Base-by-base conservation (phyloP, 2,329 filamentous ascomycete species). In the Epichloe hybrida region DNA sequence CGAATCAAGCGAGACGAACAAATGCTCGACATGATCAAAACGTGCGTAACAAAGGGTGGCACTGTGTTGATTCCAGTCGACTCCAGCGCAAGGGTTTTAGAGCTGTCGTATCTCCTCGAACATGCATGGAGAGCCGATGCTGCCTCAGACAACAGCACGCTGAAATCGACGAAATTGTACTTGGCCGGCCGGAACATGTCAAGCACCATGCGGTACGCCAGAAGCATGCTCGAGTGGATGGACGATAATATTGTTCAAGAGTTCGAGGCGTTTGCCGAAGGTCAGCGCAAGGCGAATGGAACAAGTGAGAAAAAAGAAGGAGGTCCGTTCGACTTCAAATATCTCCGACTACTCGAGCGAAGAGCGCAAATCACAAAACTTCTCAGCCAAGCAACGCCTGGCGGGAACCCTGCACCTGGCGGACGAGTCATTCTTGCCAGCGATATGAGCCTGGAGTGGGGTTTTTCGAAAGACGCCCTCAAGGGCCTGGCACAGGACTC, bases 151-250 rank as follows among this genome's bases (percentile, higher is more conserved):
- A 74, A 76, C 21, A 74, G 75, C 21, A 67, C 69, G 1, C 67
- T 84, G 15, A 72, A 72, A 50, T 67, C 71, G 1, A 70, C 78
- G 0, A 80, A 76, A 58, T 72, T 96, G 0, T 96, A 89, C 62
- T 73, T 98, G 42, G 91, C 90, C 0, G 90, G 89, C 39, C 84
- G 83, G 52, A 95, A 88, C 54, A 86, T 88, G 56, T 84, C 87
- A 52, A 90, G 88, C 55, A 95, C 90, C 0, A 86, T 97, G 75
- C 79, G 88, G 49, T 88, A 96, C 57, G 87, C 91, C 27, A 79
- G 90, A 57, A 96, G 91, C 65, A 95, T 98, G 87, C 73, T 98
- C 35, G 93, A 98, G 63, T 98, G 93, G 93, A 97, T 98, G 90
- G 90, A 97, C 62, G 90, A 96, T 61, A 84, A 83, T 52, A 94